Percentiles rank a stretch among this genome's conserved stretches.
Evolutionary conservation across 73 alveolate species (phyloP).

Genomic region (Tetrahymena elliotti): DNA sequence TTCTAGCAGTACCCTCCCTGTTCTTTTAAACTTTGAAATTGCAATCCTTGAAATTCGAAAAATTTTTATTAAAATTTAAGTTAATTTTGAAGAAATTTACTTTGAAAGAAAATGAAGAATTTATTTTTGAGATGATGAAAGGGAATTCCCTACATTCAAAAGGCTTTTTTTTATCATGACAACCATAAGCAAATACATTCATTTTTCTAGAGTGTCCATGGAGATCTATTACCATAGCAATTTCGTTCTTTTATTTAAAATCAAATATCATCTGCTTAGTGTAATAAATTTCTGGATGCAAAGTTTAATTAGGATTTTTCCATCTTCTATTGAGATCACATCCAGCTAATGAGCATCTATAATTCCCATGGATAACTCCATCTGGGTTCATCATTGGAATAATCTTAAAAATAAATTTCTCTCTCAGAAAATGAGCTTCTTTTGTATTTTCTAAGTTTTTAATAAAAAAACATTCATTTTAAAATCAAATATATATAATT

Average conservation of each 20-base stretch:
- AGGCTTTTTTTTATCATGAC: background rate
- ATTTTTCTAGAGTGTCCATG: conserved; percentile 69
- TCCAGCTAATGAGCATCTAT: conserved; percentile 53
- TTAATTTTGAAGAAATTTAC: background rate
- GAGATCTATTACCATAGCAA: conserved; percentile 54
- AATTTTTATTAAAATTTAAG: background rate
- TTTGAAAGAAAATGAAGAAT: background rate
- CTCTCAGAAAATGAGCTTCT: conserved; percentile 47
- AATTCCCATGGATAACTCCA: conserved; percentile 73
- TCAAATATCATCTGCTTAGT: background rate
- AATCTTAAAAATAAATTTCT: conserved; percentile 58
- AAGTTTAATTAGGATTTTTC: conserved; percentile 10
- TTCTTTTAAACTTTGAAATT: conserved; percentile 72
- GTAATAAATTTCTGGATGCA: background rate
- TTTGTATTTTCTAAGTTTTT: background rate
- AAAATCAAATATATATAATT: too few species aligned
- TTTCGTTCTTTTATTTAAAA: conserved; percentile 9
- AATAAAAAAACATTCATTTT: background rate
- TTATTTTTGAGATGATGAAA: background rate
- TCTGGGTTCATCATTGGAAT: conserved; percentile 71
- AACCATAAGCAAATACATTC: conserved; percentile 62
- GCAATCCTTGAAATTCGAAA: conserved; percentile 55
- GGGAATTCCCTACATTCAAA: background rate
- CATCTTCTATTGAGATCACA: conserved; percentile 68
- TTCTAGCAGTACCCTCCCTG: conserved; percentile 85